These are phyloP conservation scores for Colletotrichum plurivorum DNA, from an alignment of 2,329 filamentous ascomycete species.

Conservation along the genomic window DNA sequence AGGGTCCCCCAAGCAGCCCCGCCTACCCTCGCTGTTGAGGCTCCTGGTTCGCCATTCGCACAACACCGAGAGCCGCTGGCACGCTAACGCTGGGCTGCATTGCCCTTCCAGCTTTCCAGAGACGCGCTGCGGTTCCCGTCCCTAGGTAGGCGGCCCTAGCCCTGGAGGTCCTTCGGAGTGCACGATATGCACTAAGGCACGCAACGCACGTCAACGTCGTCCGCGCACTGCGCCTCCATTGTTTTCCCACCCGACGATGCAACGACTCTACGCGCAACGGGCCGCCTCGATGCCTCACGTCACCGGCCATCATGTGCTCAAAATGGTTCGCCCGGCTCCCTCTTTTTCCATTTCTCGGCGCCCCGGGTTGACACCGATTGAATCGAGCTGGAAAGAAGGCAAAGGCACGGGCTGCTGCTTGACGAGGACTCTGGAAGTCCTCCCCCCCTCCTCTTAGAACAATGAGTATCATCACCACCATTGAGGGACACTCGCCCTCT, in stretches of 20 bases:
- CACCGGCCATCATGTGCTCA: conserved; percentile 25
- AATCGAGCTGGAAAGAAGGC: background rate
- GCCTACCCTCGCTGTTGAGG: background rate
- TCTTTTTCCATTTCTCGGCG: background rate
- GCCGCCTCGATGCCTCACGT: conserved; percentile 32
- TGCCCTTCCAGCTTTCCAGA: background rate
- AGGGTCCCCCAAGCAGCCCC: background rate
- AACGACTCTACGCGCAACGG: conserved; percentile 16
- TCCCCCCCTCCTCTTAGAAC: background rate
- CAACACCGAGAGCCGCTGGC: conserved; percentile 8
- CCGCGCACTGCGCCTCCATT: conserved; percentile 35
- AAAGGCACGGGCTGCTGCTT: conserved; percentile 10
- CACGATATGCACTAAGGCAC: conserved; percentile 13
- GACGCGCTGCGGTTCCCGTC: background rate
- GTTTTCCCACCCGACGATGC: background rate
- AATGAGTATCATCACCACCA: conserved; percentile 3
- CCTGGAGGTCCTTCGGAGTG: conserved; percentile 26
- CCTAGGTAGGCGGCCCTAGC: background rate
- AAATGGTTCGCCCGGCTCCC: conserved; percentile 35
- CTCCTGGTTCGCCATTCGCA: conserved; percentile 28
- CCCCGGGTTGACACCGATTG: conserved; percentile 14
- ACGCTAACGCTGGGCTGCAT: conserved; percentile 10
- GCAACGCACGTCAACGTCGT: conserved; percentile 10
- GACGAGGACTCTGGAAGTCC: background rate
- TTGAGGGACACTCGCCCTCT: background rate